A percentile compares a stretch with the other conserved stretches of the same genome.
Conservation (phyloP, 108 stramenopile species). For the Bacterosira constricta region DNA sequence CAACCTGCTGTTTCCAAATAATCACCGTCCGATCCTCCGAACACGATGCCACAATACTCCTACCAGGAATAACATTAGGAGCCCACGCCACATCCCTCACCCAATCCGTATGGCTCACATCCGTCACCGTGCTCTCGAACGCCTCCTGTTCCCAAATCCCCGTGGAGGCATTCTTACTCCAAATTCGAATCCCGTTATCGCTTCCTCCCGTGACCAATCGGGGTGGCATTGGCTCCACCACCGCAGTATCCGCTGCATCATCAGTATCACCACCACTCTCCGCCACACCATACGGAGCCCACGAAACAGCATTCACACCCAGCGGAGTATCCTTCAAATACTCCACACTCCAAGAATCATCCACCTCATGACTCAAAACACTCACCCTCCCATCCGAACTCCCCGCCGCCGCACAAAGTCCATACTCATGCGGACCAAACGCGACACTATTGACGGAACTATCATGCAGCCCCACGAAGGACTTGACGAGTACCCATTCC, state of each 20-base stretch:
- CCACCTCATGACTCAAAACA: constrained; percentile 72
- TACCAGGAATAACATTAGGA: constrained; percentile 87
- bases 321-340: constrained; percentile 77
- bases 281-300: constrained; percentile 83
- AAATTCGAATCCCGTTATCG: constrained; percentile 94
- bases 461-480: constrained; percentile 63
- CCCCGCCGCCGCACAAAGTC: constrained; percentile 72
- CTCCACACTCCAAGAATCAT: constrained; percentile 76
- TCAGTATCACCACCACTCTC: constrained; percentile 15
- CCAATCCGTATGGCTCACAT: constrained; percentile 86
- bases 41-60: constrained; percentile 90
- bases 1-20: constrained; percentile 89
- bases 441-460: constrained; percentile 83
- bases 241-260: not conserved
- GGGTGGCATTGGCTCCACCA: constrained; percentile 34
- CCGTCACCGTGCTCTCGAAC: constrained; percentile 27
- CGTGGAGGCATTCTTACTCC: constrained; percentile 57
- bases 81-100: constrained; percentile 99
- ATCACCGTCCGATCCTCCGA: constrained; percentile 94
- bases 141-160: constrained; percentile 71
- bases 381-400: constrained; percentile 86
- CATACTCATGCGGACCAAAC: constrained; percentile 91
- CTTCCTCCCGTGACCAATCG: constrained; percentile 95
- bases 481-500: constrained; percentile 83
- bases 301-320: constrained; percentile 90